Conservation (phyloP, 768 basidiomycete species). For the Auricularia auricula-judae region DNA sequence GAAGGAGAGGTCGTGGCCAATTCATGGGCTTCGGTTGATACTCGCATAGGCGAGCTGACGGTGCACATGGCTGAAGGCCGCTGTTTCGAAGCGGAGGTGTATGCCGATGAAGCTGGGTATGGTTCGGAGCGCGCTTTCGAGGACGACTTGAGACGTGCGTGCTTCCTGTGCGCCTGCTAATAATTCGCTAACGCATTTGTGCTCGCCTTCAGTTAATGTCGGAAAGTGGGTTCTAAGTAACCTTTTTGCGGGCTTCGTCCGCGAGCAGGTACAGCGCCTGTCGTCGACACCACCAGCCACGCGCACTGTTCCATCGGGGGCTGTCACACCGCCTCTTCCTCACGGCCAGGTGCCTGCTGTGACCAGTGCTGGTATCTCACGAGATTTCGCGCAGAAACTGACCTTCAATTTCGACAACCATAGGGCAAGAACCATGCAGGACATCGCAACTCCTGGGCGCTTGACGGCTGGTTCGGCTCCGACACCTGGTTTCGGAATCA, state of each 20-base stretch:
- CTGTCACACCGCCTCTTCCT: conserved; percentile 13
- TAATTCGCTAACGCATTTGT: conserved; percentile 1
- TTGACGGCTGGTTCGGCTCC: not conserved
- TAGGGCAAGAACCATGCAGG: conserved; percentile 1
- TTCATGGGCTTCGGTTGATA: conserved; percentile 83
- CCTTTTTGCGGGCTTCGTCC: conserved; percentile 68
- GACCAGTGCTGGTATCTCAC: not conserved
- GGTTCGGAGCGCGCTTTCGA: conserved; percentile 44
- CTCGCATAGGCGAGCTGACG: conserved; percentile 77
- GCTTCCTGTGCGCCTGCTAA: conserved; percentile 16
- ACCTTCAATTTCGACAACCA: not conserved
- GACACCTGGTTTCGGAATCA: not conserved
- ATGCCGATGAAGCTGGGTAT: conserved; percentile 83
- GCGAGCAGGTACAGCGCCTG: conserved; percentile 45
- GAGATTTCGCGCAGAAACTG: conserved; percentile 5
- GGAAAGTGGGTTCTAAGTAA: conserved; percentile 88
- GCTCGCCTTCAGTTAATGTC: conserved; percentile 55
- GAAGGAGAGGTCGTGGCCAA: conserved; percentile 86
- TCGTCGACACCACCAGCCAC: conserved; percentile 7
- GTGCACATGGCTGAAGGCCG: conserved; percentile 71
- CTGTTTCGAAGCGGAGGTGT: conserved; percentile 91
- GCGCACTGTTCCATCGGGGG: not conserved
- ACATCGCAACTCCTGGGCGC: conserved; percentile 11
- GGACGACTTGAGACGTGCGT: conserved; percentile 69
- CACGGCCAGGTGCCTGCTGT: conserved; percentile 16